Percentiles rank a stretch among this genome's conserved stretches.
These are phyloP conservation scores for Fusarium albidum DNA, from an alignment of 2,329 filamentous ascomycete species.

Conservation along the genomic window DNA sequence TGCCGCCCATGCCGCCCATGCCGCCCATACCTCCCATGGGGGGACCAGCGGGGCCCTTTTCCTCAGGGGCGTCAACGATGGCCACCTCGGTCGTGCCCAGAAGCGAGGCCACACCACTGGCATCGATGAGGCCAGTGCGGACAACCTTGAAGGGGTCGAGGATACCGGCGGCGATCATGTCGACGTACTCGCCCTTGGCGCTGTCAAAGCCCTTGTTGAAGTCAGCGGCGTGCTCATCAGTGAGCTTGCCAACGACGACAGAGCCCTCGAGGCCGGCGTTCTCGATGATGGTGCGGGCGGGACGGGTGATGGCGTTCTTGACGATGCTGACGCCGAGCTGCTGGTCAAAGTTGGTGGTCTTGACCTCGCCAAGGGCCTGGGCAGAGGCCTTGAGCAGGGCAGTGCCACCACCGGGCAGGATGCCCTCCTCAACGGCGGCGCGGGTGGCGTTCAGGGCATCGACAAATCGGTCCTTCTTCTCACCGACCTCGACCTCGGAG, in stretches of 20 bases:
- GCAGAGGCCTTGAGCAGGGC: slow-evolving; percentile 96
- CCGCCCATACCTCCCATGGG: slow-evolving; percentile 72
- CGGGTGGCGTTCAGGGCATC: slow-evolving; percentile 98
- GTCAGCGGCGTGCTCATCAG: slow-evolving; percentile 87
- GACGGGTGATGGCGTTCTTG: slow-evolving; percentile 97
- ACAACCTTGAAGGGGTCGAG: slow-evolving; percentile 99
- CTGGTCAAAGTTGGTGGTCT: slow-evolving; percentile 97
- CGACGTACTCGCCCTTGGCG: slow-evolving; percentile 95
- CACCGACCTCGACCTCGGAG: slow-evolving; percentile 97
- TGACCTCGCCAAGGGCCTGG: slow-evolving; percentile 84
- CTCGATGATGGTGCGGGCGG: slow-evolving; percentile 94
- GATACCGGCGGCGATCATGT: slow-evolving; percentile 98
- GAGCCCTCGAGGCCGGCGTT: slow-evolving; percentile 96
- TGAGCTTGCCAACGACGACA: slow-evolving; percentile 97
- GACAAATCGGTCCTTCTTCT: slow-evolving; percentile 99
- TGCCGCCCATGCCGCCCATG: slow-evolving; percentile 67
- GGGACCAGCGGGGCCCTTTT: slow-evolving; percentile 75
- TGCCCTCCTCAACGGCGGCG: slow-evolving; percentile 98
- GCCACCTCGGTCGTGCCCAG: slow-evolving; percentile 98
- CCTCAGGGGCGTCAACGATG: slow-evolving; percentile 94
- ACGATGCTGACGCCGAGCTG: slow-evolving; percentile 97
- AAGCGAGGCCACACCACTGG: slow-evolving; percentile 94
- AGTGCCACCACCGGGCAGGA: slow-evolving; percentile 97
- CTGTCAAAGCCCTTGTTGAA: slow-evolving; percentile 99
- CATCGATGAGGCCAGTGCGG: slow-evolving; percentile 92